Evolutionary conservation across 441 rosid species (phyloP).

Genomic region (Flueggea neowawraea): DNA sequence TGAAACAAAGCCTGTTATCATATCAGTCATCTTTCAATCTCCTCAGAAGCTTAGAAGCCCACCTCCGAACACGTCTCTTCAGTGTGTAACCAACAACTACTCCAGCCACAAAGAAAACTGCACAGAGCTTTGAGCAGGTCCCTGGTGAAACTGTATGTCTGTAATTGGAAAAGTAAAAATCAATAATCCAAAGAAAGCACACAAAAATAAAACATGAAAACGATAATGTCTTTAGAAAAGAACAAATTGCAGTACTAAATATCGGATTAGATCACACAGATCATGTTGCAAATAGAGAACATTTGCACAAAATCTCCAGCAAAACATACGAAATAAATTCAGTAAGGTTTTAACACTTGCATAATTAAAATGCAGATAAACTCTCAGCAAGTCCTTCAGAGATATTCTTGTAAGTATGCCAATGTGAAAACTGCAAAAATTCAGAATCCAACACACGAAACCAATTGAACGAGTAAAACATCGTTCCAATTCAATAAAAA

Average conservation of each 20-base stretch:
- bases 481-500: too few relatives aligned
- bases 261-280: not conserved
- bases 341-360: too few relatives aligned
- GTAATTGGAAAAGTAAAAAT: slow-evolving; percentile 18
- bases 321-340: too few relatives aligned
- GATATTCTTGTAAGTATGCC: too few relatives aligned
- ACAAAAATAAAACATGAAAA: too few relatives aligned
- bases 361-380: too few relatives aligned
- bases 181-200: not conserved
- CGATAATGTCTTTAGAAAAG: not conserved
- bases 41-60: slow-evolving; percentile 72
- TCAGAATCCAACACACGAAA: too few relatives aligned
- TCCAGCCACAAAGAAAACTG: slow-evolving; percentile 72
- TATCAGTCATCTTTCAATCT: slow-evolving; percentile 66
- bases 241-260: not conserved
- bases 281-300: not conserved
- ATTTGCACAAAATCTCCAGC: too few relatives aligned
- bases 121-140: slow-evolving; percentile 84
- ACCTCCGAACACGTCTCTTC: slow-evolving; percentile 61
- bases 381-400: too few relatives aligned
- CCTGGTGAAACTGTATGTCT: slow-evolving; percentile 54
- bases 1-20: not conserved
- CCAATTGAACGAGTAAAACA: too few relatives aligned
- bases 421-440: too few relatives aligned
- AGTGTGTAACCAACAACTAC: slow-evolving; percentile 73